Evolutionary conservation across 148 eudicot genomes (phyloP).

Genomic region (Nepenthes mirabilis): DNA sequence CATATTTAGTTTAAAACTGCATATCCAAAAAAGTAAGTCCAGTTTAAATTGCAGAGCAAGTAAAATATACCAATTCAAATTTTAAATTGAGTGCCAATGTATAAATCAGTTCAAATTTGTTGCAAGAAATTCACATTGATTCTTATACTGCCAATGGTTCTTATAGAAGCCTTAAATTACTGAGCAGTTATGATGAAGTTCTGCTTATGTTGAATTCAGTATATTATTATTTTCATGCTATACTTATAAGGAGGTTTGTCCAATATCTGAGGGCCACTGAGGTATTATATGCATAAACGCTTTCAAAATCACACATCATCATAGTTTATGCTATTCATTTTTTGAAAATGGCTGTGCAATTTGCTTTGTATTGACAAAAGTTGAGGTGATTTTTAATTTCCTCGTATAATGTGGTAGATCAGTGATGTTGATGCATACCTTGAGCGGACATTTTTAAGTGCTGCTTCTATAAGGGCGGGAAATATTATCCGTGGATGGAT

Average conservation of each 20-base stretch:
- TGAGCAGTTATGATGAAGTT: background rate
- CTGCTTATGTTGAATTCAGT: background rate
- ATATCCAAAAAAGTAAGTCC: too few species aligned
- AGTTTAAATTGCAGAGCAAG: too few species aligned
- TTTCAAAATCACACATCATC: background rate
- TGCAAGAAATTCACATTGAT: too few species aligned
- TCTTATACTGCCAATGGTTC: too few species aligned
- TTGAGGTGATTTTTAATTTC: background rate
- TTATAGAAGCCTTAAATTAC: too few species aligned
- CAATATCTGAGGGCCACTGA: background rate
- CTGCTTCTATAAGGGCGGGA: constrained; percentile 69
- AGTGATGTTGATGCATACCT: constrained; percentile 86
- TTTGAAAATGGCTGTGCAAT: too few species aligned
- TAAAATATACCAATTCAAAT: too few species aligned
- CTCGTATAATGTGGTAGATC: constrained; percentile 37
- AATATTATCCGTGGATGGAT: constrained; percentile 70
- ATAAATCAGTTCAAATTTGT: too few species aligned
- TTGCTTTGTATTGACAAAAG: background rate
- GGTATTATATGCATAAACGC: background rate
- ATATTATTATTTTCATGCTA: background rate
- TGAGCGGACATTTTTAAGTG: constrained; percentile 87
- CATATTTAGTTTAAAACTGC: too few species aligned
- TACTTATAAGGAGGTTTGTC: background rate
- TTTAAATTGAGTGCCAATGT: too few species aligned
- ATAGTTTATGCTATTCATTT: background rate